Percentiles rank a stretch among this genome's conserved stretches.
phyloP scores from a whole-genome alignment of 371 early-diverging fungal genomes.

The Mortierella sp. region DNA sequence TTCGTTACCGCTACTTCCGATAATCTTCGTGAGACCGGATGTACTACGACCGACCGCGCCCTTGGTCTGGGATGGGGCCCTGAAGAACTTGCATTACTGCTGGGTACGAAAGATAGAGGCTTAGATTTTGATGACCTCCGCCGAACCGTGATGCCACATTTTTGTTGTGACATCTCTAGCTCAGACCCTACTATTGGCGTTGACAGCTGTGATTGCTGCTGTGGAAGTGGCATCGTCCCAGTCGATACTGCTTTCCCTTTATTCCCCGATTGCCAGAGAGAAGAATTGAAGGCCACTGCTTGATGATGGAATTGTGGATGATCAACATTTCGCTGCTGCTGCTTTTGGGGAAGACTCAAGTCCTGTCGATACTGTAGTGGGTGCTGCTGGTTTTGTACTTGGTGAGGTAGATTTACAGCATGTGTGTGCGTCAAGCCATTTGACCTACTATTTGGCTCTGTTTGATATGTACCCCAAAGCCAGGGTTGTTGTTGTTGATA shows the following conservation, averaged over 20 bases:
- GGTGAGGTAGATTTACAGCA: background rate
- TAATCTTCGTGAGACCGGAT: background rate
- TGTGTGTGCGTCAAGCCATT: background rate
- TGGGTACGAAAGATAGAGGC: background rate
- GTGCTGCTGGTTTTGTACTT: background rate
- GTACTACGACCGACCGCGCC: background rate
- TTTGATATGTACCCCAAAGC: background rate
- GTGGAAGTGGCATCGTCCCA: background rate
- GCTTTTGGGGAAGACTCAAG: constrained; percentile 1
- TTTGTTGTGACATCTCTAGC: background rate
- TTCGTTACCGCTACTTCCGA: too few relatives aligned
- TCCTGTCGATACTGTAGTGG: background rate
- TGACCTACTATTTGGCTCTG: background rate
- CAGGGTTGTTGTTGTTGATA: background rate
- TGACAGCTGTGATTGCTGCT: background rate
- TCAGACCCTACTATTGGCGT: background rate
- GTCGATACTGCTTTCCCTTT: background rate
- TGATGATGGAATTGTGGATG: constrained; percentile 13
- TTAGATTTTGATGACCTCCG: background rate
- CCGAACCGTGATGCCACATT: background rate
- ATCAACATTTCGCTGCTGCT: constrained; percentile 7
- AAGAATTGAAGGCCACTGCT: background rate
- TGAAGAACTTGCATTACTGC: background rate
- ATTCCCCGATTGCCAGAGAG: background rate
- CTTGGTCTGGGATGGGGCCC: background rate